Evolutionary conservation across 164 flowering plant genomes (phyloP).

Genomic region (Santalum album): DNA sequence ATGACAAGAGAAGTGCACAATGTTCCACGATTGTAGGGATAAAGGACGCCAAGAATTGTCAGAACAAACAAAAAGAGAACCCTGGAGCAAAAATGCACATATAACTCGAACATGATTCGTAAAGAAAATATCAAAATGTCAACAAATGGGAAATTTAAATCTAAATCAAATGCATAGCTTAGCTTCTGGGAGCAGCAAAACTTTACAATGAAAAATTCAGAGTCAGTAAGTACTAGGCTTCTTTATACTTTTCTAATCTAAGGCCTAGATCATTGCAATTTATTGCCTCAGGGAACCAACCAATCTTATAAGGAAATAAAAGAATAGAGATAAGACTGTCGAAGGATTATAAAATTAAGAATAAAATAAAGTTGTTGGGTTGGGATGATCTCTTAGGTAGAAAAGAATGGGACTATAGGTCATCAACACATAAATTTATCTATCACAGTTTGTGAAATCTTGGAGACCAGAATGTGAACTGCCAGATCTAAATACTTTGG

Average conservation of each 20-base stretch:
- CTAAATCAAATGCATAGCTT: background rate
- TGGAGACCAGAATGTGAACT: too few species aligned
- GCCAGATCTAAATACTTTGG: too few species aligned
- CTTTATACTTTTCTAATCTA: background rate
- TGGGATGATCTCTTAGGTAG: too few species aligned
- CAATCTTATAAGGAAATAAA: too few species aligned
- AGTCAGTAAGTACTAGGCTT: background rate
- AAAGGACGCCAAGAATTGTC: conserved; percentile 43
- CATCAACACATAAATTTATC: too few species aligned
- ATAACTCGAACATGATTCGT: background rate
- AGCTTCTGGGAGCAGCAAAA: background rate
- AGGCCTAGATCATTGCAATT: background rate
- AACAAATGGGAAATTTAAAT: background rate
- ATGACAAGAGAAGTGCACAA: conserved; percentile 41
- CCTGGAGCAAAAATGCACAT: conserved; percentile 27
- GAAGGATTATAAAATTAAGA: too few species aligned
- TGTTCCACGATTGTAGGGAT: conserved; percentile 64
- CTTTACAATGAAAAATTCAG: background rate
- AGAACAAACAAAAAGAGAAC: conserved; percentile 35
- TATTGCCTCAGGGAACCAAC: too few species aligned
- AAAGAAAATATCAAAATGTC: background rate
- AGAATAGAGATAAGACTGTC: too few species aligned
- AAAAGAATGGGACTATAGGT: too few species aligned
- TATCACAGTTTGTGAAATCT: too few species aligned
- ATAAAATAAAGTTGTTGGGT: too few species aligned